Percentiles rank a stretch among this genome's conserved stretches.
Conservation (phyloP, 805 yeast species). For the Kodamaea restingae region DNA sequence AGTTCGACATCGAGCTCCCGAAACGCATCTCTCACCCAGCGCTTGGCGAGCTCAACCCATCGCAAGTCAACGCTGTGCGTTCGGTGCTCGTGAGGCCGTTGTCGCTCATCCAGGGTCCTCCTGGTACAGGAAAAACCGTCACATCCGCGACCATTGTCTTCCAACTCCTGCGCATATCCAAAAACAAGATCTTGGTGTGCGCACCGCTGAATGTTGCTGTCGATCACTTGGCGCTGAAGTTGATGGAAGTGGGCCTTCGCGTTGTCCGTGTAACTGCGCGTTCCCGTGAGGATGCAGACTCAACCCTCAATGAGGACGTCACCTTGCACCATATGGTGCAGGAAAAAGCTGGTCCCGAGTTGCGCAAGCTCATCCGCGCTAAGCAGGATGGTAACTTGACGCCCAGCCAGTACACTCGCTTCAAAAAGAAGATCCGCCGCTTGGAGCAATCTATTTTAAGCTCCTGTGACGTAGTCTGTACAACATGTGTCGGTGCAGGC, state of each 20-base stretch:
- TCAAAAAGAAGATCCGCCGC: slow-evolving; percentile 36
- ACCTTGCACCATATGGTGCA: slow-evolving; percentile 54
- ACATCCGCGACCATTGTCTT: slow-evolving; percentile 86
- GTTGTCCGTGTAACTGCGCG: slow-evolving; percentile 77
- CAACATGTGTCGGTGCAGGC: slow-evolving; percentile 92
- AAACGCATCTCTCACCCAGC: slow-evolving; percentile 57
- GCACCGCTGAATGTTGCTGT: slow-evolving; percentile 97
- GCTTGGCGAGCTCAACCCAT: slow-evolving; percentile 53
- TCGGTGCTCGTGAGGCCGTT: slow-evolving; percentile 67
- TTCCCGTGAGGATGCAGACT: slow-evolving; percentile 76
- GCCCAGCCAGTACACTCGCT: slow-evolving; percentile 46
- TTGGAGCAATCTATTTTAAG: slow-evolving; percentile 50
- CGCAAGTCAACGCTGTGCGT: slow-evolving; percentile 76
- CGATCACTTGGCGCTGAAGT: slow-evolving; percentile 78
- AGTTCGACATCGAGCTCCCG: slow-evolving; percentile 62
- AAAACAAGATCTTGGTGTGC: slow-evolving; percentile 68
- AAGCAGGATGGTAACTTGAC: slow-evolving; percentile 72
- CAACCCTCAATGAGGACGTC: slow-evolving; percentile 52
- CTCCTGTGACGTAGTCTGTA: slow-evolving; percentile 74
- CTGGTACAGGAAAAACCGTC: slow-evolving; percentile 89
- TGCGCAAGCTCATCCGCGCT: slow-evolving; percentile 54
- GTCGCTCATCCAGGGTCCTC: slow-evolving; percentile 90
- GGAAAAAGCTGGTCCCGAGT: slow-evolving; percentile 47
- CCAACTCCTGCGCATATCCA: slow-evolving; percentile 60
- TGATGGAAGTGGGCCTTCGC: slow-evolving; percentile 64